Percentiles rank a stretch among this genome's conserved stretches.
These are phyloP conservation scores for Kodamaea plutei DNA, from an alignment of 1,139 yeast genomes.

Conservation along the genomic window DNA sequence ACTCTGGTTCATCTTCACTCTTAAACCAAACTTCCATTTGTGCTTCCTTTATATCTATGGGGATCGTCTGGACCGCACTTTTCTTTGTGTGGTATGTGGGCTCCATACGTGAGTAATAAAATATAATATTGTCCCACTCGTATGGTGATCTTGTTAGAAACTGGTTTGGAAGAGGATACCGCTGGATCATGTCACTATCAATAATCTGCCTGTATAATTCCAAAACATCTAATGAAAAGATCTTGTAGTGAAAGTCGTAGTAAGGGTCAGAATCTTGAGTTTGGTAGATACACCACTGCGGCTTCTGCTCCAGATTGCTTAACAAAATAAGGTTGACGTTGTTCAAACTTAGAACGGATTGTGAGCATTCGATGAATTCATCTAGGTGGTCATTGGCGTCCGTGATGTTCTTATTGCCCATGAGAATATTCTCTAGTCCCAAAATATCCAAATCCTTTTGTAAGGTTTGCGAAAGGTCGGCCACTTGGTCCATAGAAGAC, in stretches of 20 bases:
- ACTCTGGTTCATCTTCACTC: constrained; percentile 17
- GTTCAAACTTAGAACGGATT: constrained; percentile 15
- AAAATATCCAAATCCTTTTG: constrained; percentile 26
- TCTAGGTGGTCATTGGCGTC: constrained; percentile 22
- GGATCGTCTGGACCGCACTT: constrained; percentile 9
- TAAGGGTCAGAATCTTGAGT: constrained; percentile 11
- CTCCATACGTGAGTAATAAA: no score
- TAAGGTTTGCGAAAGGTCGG: constrained; percentile 32
- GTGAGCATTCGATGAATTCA: constrained; percentile 27
- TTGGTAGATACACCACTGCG: not conserved
- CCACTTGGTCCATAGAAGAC: constrained; percentile 44
- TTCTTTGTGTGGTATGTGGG: constrained; percentile 4
- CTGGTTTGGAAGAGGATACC: not conserved
- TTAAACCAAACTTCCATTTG: constrained; percentile 51
- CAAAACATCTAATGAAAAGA: constrained; percentile 10
- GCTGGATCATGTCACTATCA: not conserved
- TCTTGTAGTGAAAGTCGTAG: constrained; percentile 19
- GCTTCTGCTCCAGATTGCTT: not conserved
- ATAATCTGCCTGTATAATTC: constrained; percentile 3
- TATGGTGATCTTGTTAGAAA: constrained; percentile 6
- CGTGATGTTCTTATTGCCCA: constrained; percentile 30
- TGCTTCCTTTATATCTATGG: constrained; percentile 12
- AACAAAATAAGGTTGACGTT: constrained; percentile 24
- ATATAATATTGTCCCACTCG: constrained; percentile 8
- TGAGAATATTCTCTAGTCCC: constrained; percentile 34